Evolutionary conservation across 805 yeast genomes (phyloP).

Genomic region (Lipomyces orientalis): DNA sequence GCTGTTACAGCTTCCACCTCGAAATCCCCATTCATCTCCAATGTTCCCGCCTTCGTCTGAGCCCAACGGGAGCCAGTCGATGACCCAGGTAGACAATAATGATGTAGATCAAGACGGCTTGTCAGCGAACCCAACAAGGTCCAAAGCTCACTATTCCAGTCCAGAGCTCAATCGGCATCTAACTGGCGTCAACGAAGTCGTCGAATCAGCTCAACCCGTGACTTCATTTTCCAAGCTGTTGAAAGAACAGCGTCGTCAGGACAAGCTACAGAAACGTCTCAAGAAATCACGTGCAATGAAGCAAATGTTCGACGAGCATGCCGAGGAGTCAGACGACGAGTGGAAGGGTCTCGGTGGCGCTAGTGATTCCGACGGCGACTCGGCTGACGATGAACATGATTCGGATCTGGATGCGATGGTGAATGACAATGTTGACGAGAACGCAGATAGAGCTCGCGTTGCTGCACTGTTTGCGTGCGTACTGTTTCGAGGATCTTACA

Average conservation of each 20-base stretch:
- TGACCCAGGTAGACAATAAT: background rate
- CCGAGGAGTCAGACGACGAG: constrained; percentile 88
- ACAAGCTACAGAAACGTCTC: constrained; percentile 33
- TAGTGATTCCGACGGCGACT: constrained; percentile 57
- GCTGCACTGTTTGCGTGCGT: constrained; percentile 56
- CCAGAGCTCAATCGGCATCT: constrained; percentile 7
- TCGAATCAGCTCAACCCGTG: background rate
- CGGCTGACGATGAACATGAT: constrained; percentile 61
- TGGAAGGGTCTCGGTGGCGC: constrained; percentile 81
- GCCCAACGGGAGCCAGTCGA: background rate
- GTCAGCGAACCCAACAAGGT: background rate
- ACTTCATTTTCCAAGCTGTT: constrained; percentile 15
- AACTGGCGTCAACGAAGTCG: background rate
- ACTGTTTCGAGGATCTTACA: background rate
- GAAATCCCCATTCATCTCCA: background rate
- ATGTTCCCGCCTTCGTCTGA: background rate
- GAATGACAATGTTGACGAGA: constrained; percentile 65
- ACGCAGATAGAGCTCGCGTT: constrained; percentile 53
- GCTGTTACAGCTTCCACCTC: background rate
- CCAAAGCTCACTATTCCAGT: background rate
- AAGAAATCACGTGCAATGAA: constrained; percentile 57
- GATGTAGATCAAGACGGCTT: background rate
- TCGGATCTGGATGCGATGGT: constrained; percentile 80
- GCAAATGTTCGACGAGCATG: constrained; percentile 75
- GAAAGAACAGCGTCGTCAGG: constrained; percentile 10